These are phyloP conservation scores for Xylaria sp. DNA, from an alignment of 2,329 filamentous ascomycete genomes.

Conservation along the genomic window DNA sequence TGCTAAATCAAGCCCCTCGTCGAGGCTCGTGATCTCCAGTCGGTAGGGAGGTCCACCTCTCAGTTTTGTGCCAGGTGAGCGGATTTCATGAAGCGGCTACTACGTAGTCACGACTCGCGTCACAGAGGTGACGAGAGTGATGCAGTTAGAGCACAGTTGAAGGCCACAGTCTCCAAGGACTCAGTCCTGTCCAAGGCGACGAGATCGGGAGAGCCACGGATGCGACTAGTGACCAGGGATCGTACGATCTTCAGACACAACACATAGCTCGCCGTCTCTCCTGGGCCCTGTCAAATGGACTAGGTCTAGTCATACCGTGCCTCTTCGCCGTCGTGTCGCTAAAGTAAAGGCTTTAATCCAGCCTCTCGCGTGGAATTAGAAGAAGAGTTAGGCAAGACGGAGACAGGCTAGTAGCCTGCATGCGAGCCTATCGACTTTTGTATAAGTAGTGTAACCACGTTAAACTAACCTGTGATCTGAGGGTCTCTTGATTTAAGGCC, in stretches of 20 bases:
- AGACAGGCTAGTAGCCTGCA: neutral
- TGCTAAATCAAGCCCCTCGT: neutral
- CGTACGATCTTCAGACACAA: neutral
- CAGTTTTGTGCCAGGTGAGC: neutral
- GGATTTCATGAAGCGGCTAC: neutral
- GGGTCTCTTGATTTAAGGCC: too few species aligned
- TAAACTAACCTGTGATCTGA: too few species aligned
- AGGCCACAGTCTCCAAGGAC: neutral
- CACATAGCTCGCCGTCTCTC: neutral
- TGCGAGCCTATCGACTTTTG: too few species aligned
- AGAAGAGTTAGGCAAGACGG: neutral
- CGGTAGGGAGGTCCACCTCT: neutral
- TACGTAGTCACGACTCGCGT: neutral
- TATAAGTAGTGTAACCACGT: too few species aligned
- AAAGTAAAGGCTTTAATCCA: neutral
- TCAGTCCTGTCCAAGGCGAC: neutral
- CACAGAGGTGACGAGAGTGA: neutral
- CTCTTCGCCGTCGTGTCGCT: neutral
- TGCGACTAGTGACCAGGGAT: neutral
- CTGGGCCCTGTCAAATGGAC: neutral
- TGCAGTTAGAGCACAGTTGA: neutral
- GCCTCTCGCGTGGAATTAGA: neutral
- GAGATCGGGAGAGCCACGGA: constrained; percentile 1
- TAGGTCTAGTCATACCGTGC: neutral
- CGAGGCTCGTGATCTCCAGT: neutral